phyloP scores from a whole-genome alignment of 768 basidiomycete species.

The Boletellus emodensis region DNA sequence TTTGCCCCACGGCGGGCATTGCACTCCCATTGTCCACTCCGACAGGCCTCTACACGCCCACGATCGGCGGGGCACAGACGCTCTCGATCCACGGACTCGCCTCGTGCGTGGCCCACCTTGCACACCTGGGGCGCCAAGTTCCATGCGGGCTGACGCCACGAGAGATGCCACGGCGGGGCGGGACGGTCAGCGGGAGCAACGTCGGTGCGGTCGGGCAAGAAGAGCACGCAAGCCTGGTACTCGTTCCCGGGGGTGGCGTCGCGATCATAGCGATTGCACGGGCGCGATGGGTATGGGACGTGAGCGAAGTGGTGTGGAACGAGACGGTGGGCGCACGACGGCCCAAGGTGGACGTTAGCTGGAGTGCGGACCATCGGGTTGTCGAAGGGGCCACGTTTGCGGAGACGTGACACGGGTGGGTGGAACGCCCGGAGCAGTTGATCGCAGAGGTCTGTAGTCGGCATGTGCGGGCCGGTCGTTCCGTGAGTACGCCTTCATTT shows the following conservation, averaged over 20 bases:
- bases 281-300: constrained; percentile 76
- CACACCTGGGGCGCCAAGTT: constrained; percentile 60
- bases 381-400: constrained; percentile 89
- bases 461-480: too few relatives aligned
- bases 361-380: constrained; percentile 85
- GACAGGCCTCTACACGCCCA: constrained; percentile 80
- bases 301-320: constrained; percentile 39
- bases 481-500: too few relatives aligned
- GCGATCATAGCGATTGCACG: constrained; percentile 81
- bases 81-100: constrained; percentile 59
- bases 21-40: constrained; percentile 74
- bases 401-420: constrained; percentile 77
- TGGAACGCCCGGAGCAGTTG: constrained; percentile 69
- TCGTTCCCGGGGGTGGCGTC: constrained; percentile 79
- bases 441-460: constrained; percentile 40
- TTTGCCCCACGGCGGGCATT: constrained; percentile 76
- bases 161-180: constrained; percentile 73
- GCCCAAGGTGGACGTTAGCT: constrained; percentile 63
- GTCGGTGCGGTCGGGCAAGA: constrained; percentile 77
- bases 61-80: constrained; percentile 53
- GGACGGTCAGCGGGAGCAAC: constrained; percentile 78
- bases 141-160: constrained; percentile 60
- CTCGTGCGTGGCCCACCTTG: constrained; percentile 55
- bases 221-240: constrained; percentile 65
- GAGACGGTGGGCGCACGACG: constrained; percentile 40